Evolutionary conservation across 2,329 filamentous ascomycete genomes (phyloP).

Genomic region (Coniochaeta sp.): DNA sequence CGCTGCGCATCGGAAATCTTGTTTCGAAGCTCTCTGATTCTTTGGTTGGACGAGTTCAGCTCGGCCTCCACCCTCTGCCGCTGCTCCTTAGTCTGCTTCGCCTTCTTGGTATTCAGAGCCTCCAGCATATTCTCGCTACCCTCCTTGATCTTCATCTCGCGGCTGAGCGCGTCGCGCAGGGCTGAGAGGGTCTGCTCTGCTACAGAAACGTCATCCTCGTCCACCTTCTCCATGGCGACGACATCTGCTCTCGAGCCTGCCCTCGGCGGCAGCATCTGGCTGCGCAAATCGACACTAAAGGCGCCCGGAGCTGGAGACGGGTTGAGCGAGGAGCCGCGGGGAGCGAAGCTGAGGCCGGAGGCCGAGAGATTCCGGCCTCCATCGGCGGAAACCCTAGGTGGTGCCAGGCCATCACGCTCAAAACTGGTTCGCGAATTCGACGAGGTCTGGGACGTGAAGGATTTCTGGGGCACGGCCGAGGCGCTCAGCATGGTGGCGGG

Average conservation of each 20-base stretch:
- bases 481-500: slow-evolving; percentile 40
- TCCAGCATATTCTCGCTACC: slow-evolving; percentile 97
- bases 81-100: slow-evolving; percentile 89
- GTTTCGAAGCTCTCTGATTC: slow-evolving; percentile 53
- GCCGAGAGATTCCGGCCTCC: slow-evolving; percentile 41
- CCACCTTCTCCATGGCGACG: slow-evolving; percentile 47
- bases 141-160: slow-evolving; percentile 96
- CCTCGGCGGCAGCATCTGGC: slow-evolving; percentile 58
- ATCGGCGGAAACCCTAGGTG: slow-evolving; percentile 29
- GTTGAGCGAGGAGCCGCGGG: slow-evolving; percentile 62
- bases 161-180: slow-evolving; percentile 79
- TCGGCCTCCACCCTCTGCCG: slow-evolving; percentile 75
- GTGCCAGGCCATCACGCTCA: slow-evolving; percentile 46
- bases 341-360: slow-evolving; percentile 53
- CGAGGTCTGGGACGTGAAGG: slow-evolving; percentile 35
- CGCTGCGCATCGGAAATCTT: slow-evolving; percentile 54
- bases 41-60: slow-evolving; percentile 77
- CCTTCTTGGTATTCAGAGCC: slow-evolving; percentile 87
- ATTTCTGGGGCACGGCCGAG: slow-evolving; percentile 43
- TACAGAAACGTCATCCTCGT: slow-evolving; percentile 40
- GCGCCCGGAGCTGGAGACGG: slow-evolving; percentile 69
- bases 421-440: slow-evolving; percentile 36
- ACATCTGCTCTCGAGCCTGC: slow-evolving; percentile 50
- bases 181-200: slow-evolving; percentile 68
- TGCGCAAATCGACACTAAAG: slow-evolving; percentile 83